phyloP scores from a whole-genome alignment of 352 stramenopile genomes.

The Phytophthora nicotianae region DNA sequence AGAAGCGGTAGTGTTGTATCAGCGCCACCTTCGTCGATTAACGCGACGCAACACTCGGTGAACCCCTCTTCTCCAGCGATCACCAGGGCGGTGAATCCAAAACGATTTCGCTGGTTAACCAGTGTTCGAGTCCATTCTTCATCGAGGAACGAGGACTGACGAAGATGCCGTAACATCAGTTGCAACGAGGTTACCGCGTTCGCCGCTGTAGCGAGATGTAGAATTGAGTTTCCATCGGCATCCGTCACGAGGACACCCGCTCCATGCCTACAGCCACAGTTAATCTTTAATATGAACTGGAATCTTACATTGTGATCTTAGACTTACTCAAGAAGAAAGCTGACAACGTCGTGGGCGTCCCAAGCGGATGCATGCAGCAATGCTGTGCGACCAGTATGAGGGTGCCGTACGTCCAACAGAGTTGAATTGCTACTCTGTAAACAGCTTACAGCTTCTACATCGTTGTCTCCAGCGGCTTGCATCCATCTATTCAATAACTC shows the following conservation, averaged over 20 bases:
- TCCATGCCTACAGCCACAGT: slow-evolving; percentile 15
- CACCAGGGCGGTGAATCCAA: slow-evolving; percentile 31
- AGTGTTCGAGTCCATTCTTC: slow-evolving; percentile 12
- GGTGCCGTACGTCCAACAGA: slow-evolving; percentile 27
- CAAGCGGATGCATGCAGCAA: slow-evolving; percentile 27
- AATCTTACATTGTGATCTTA: background rate
- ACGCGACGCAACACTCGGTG: slow-evolving; percentile 16
- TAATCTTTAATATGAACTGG: background rate
- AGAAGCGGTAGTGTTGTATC: slow-evolving; percentile 20
- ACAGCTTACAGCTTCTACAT: slow-evolving; percentile 4
- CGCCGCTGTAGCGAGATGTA: slow-evolving; percentile 29
- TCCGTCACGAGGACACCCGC: slow-evolving; percentile 23
- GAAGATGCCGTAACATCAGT: slow-evolving; percentile 15
- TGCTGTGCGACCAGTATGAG: slow-evolving; percentile 22
- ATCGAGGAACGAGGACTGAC: slow-evolving; percentile 13
- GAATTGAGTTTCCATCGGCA: slow-evolving; percentile 25
- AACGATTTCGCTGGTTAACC: slow-evolving; percentile 30
- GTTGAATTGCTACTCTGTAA: slow-evolving; percentile 11
- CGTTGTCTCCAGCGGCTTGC: slow-evolving; percentile 18
- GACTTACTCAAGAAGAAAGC: slow-evolving; percentile 22
- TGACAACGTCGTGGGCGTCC: slow-evolving; percentile 18
- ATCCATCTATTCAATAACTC: slow-evolving; percentile 22
- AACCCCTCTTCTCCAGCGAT: slow-evolving; percentile 33
- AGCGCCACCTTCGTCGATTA: slow-evolving; percentile 7
- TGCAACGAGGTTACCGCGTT: slow-evolving; percentile 24